A percentile compares a stretch with the other conserved stretches of the same genome.
These are phyloP conservation scores for Avena insularis DNA, from an alignment of 176 grass and related monocot genomes.

Conservation along the genomic window DNA sequence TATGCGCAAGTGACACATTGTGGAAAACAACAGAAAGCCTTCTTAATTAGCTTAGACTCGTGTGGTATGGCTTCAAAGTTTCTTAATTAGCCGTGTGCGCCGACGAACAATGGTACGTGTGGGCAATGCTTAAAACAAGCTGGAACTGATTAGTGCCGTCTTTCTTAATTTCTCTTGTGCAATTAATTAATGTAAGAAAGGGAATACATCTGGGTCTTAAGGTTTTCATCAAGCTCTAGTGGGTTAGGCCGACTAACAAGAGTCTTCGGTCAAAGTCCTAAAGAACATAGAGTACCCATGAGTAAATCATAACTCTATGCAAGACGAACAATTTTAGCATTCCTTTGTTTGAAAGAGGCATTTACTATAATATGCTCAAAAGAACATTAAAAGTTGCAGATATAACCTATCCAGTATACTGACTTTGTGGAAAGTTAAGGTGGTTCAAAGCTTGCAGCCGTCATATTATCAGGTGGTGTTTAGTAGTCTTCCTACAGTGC, in stretches of 20 bases:
- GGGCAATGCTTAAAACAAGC: slow-evolving; percentile 5
- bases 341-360: not conserved
- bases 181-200: not conserved
- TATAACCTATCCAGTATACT: not conserved
- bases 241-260: not conserved
- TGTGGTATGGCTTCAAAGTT: too few species aligned
- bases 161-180: not conserved
- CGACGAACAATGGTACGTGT: not conserved
- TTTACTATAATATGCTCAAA: not conserved
- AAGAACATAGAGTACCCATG: not conserved
- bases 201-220: not conserved
- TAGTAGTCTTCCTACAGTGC: not conserved
- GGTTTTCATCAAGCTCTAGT: not conserved
- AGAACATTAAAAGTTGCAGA: not conserved
- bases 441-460: not conserved
- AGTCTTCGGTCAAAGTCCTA: not conserved
- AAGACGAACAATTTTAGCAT: not conserved
- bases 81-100: not conserved
- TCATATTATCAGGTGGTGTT: not conserved
- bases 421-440: not conserved
- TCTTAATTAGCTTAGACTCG: not conserved
- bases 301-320: not conserved
- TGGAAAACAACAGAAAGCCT: not conserved
- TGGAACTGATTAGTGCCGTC: not conserved
- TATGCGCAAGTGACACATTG: not conserved